Evolutionary conservation across 495 filamentous ascomycete genomes (phyloP).

Genomic region (Lindgomyces ingoldianus): DNA sequence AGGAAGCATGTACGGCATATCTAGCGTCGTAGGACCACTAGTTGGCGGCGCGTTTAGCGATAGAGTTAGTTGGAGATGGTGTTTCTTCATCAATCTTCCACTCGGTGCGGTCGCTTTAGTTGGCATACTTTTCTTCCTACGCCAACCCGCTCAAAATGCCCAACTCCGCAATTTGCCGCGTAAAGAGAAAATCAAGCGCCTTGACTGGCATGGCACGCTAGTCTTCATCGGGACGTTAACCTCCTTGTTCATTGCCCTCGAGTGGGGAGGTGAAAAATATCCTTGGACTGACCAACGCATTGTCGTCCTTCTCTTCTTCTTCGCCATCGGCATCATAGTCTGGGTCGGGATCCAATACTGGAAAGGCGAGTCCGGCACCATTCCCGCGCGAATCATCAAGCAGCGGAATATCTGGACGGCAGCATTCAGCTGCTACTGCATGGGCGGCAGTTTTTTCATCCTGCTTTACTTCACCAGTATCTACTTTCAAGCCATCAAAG

Average conservation of each 20-base stretch:
- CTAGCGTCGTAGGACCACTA: constrained; percentile 51
- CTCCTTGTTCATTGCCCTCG: constrained; percentile 38
- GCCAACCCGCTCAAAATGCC: constrained; percentile 41
- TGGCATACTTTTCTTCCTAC: constrained; percentile 50
- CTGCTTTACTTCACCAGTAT: constrained; percentile 42
- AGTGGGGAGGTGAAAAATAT: constrained; percentile 41
- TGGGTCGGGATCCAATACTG: constrained; percentile 31
- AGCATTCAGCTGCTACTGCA: constrained; percentile 14
- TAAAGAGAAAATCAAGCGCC: constrained; percentile 38
- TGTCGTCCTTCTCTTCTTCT: constrained; percentile 52
- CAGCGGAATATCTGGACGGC: constrained; percentile 44
- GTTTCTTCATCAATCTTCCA: constrained; percentile 59
- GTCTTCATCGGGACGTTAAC: constrained; percentile 34
- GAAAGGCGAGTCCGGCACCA: constrained; percentile 26
- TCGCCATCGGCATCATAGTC: constrained; percentile 26
- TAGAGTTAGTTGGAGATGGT: constrained; percentile 53
- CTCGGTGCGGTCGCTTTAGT: constrained; percentile 48
- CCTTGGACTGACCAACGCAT: constrained; percentile 43
- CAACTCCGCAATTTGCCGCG: constrained; percentile 41
- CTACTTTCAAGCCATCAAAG: constrained; percentile 40
- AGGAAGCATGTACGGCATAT: constrained; percentile 46
- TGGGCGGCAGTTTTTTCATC: constrained; percentile 30
- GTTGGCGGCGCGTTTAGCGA: constrained; percentile 53
- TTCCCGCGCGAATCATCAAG: constrained; percentile 30
- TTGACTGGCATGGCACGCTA: constrained; percentile 36